Evolutionary conservation across 306 rosid species (phyloP).

Genomic region (Vigna mungo): DNA sequence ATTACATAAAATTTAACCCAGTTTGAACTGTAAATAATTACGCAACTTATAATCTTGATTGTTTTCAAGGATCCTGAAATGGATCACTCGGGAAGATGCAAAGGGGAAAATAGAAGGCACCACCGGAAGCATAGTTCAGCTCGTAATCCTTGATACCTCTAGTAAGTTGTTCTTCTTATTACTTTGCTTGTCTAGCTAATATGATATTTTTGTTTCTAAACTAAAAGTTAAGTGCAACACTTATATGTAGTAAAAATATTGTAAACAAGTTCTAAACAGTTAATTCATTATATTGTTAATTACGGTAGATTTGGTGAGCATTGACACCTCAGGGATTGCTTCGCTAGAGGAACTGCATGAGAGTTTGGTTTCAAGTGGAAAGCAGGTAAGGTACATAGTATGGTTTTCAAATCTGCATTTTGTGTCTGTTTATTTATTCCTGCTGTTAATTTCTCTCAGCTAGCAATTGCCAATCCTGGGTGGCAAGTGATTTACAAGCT

Average conservation of each 20-base stretch:
- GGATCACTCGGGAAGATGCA: constrained; percentile 4
- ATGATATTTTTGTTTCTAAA: no score
- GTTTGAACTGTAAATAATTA: neutral
- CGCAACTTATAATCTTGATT: no score
- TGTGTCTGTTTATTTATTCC: neutral
- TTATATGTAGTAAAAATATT: neutral
- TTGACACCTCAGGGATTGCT: constrained; percentile 75
- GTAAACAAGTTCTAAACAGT: neutral
- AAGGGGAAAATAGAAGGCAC: neutral
- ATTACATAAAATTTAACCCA: neutral
- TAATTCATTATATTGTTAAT: constrained; percentile 15
- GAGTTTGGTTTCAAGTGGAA: constrained; percentile 55
- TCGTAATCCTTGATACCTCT: constrained; percentile 60
- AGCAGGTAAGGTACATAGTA: constrained; percentile 49
- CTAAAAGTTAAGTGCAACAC: neutral
- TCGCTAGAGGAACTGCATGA: constrained; percentile 58
- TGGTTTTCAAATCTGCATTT: neutral
- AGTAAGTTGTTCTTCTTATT: constrained; percentile 50
- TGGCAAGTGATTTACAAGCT: constrained; percentile 78
- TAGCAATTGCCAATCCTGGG: constrained; percentile 66
- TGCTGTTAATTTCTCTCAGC: constrained; percentile 38
- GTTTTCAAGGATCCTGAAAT: neutral
- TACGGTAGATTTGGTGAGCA: constrained; percentile 60
- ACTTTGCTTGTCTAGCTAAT: no score
- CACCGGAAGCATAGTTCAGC: neutral